These are phyloP conservation scores for Selenicereus undatus DNA, from an alignment of 148 eudicot species.

Conservation along the genomic window DNA sequence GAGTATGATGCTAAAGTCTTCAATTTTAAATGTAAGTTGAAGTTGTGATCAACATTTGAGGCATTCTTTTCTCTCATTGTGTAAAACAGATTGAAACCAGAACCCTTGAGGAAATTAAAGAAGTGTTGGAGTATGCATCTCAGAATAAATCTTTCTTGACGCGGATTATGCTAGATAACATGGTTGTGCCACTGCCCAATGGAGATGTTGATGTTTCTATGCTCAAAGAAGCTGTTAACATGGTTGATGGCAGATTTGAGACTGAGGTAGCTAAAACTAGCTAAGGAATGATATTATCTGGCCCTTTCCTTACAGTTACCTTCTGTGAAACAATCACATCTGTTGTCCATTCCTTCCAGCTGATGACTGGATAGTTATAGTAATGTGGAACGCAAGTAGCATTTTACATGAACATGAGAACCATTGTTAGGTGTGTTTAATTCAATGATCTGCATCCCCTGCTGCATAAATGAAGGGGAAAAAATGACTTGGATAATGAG, in stretches of 20 bases:
- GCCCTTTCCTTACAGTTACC: neutral
- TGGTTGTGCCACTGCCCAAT: slow-evolving; percentile 67
- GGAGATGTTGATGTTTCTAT: slow-evolving; percentile 89
- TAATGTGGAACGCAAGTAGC: neutral
- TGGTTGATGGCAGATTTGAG: slow-evolving; percentile 70
- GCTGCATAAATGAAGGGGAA: neutral
- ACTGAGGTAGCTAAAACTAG: slow-evolving; percentile 58
- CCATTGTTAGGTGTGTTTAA: neutral
- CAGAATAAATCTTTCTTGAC: slow-evolving; percentile 57
- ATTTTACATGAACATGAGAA: neutral
- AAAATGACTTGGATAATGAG: too few species aligned
- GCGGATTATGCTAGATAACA: slow-evolving; percentile 94
- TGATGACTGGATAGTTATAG: neutral
- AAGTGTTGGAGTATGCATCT: slow-evolving; percentile 76
- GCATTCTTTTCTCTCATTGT: neutral
- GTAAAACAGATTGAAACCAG: slow-evolving; percentile 75
- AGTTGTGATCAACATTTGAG: neutral
- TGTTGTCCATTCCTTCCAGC: neutral
- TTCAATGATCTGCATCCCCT: neutral
- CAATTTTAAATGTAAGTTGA: neutral
- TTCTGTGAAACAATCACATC: neutral
- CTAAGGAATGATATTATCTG: slow-evolving; percentile 4
- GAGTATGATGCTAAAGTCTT: slow-evolving; percentile 1
- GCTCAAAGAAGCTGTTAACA: slow-evolving; percentile 77
- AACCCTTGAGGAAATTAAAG: slow-evolving; percentile 77